Evolutionary conservation across 495 filamentous ascomycete genomes (phyloP).

Genomic region (Neurospora discreta): DNA sequence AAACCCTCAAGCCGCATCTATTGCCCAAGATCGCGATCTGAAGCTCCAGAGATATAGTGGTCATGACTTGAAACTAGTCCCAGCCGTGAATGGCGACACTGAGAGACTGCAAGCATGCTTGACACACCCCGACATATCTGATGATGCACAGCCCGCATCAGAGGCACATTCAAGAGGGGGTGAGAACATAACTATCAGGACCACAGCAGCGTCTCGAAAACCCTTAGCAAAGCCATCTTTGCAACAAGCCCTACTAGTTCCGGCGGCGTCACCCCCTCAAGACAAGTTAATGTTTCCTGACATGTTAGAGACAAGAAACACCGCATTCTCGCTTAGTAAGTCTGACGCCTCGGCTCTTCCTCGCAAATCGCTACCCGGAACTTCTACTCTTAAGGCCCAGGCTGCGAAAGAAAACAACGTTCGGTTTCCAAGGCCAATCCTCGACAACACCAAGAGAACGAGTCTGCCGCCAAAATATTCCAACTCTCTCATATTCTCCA

Average conservation of each 20-base stretch:
- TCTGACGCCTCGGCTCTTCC: neutral
- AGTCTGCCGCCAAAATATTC: neutral
- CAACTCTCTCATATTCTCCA: neutral
- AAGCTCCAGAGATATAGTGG: neutral
- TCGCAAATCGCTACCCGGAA: neutral
- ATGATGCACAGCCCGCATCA: neutral
- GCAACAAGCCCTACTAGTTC: neutral
- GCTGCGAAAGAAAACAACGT: neutral
- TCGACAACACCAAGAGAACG: neutral
- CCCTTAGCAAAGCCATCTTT: neutral
- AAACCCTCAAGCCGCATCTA: neutral
- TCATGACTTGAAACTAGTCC: neutral
- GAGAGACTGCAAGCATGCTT: neutral
- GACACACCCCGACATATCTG: neutral
- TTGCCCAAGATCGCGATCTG: neutral
- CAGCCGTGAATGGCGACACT: neutral
- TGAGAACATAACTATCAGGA: neutral
- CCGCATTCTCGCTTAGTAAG: neutral
- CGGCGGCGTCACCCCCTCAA: neutral
- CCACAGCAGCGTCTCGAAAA: neutral
- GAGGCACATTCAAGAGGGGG: neutral
- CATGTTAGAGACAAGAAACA: neutral
- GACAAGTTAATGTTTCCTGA: neutral
- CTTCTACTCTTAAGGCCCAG: neutral
- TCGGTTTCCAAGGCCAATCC: neutral